Percentiles rank a stretch among this genome's conserved stretches.
Evolutionary conservation across 257 asterid species (phyloP).

Genomic region (Leptodermis oblonga): DNA sequence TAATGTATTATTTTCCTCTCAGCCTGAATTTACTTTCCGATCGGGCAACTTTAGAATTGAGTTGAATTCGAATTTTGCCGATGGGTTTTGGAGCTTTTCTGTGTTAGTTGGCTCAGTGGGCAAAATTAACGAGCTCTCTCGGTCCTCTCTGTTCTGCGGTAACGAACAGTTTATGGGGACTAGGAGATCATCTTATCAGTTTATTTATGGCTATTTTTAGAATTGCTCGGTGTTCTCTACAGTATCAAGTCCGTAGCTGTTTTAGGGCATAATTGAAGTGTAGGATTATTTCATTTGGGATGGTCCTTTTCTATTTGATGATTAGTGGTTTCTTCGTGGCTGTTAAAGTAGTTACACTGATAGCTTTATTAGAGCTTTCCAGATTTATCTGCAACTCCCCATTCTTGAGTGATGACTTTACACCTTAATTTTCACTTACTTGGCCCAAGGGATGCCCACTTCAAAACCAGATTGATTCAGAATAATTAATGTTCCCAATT

Average conservation of each 20-base stretch:
- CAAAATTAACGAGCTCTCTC: conserved; percentile 14
- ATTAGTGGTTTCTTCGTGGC: not conserved
- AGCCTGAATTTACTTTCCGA: conserved; percentile 11
- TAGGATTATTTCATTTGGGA: not conserved
- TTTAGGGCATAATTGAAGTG: not conserved
- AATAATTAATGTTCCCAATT: no score
- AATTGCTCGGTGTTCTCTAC: not conserved
- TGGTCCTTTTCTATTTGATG: not conserved
- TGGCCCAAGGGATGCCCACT: no score
- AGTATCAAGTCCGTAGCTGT: not conserved
- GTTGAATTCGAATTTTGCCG: conserved; percentile 3
- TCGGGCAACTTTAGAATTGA: conserved; percentile 2
- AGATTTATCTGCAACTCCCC: not conserved
- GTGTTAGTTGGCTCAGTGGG: conserved; percentile 36
- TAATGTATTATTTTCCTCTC: not conserved
- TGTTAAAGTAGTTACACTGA: not conserved
- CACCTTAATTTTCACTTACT: not conserved
- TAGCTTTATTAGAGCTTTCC: not conserved
- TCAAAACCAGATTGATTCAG: no score
- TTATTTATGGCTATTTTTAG: not conserved
- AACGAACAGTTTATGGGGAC: no score
- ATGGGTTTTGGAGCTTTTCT: conserved; percentile 9
- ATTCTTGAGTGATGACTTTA: conserved; percentile 2
- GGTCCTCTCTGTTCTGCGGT: conserved; percentile 23
- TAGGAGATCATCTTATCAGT: no score